A percentile compares a stretch with the other conserved stretches of the same genome.
Conservation (phyloP, 331 rosid species). For the Rosa hybrid region DNA sequence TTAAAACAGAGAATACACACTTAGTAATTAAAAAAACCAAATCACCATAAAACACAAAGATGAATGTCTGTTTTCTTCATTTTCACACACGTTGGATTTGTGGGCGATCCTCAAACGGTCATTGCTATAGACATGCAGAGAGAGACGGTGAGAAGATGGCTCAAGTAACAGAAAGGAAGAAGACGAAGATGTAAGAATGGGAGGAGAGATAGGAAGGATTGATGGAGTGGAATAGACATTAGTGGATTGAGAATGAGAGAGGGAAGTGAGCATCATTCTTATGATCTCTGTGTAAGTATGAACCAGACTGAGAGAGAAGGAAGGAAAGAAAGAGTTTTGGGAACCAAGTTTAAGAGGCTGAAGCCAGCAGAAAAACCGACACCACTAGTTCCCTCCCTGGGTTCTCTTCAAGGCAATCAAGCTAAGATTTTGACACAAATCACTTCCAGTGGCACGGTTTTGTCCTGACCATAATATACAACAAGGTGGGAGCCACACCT, state of each 20-base stretch:
- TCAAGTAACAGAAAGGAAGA: conserved; percentile 32
- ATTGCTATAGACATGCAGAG: conserved; percentile 30
- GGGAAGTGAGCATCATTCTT: conserved; percentile 50
- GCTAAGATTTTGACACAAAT: conserved; percentile 6
- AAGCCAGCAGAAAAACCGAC: conserved; percentile 24
- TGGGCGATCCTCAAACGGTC: conserved; percentile 32
- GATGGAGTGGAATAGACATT: conserved; percentile 41
- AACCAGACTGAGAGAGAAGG: background rate
- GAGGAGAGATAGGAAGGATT: conserved; percentile 34
- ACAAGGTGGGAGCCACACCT: background rate
- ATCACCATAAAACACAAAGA: background rate
- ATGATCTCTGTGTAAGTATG: conserved; percentile 1
- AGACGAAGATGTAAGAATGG: conserved; percentile 25
- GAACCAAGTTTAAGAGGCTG: conserved; percentile 27
- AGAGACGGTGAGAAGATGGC: conserved; percentile 42
- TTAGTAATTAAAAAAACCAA: background rate
- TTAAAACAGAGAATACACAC: conserved; percentile 16
- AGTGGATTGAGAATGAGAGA: conserved; percentile 47
- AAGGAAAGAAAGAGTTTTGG: background rate
- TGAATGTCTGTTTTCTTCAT: background rate
- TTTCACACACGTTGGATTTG: conserved; percentile 45
- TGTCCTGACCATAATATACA: conserved; percentile 1
- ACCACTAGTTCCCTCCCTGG: conserved; percentile 26
- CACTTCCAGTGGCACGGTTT: conserved; percentile 5
- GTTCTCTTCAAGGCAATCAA: background rate